Evolutionary conservation across 2,329 filamentous ascomycete genomes (phyloP).

Genomic region (Ophiostoma novo-ulmi): DNA sequence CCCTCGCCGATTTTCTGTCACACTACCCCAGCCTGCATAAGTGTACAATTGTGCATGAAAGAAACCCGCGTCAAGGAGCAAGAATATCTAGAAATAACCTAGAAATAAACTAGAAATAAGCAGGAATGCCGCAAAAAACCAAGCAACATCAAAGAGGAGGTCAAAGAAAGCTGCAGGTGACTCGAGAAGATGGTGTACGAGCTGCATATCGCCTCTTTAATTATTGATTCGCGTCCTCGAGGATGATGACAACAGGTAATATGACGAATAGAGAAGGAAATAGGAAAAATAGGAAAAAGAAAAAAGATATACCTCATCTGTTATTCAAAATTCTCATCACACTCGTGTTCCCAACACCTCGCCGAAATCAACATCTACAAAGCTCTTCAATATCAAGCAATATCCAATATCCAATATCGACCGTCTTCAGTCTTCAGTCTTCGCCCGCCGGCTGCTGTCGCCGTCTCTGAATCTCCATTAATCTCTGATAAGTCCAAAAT

Average conservation of each 20-base stretch:
- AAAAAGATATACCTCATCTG: neutral
- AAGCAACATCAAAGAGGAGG: neutral
- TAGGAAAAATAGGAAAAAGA: neutral
- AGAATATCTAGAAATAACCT: no score
- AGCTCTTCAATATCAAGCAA: neutral
- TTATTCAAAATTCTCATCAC: neutral
- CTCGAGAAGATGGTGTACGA: neutral
- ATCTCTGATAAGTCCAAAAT: neutral
- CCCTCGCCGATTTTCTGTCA: neutral
- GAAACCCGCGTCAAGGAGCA: neutral
- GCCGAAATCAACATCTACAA: neutral
- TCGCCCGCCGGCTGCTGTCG: neutral
- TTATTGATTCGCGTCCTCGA: neutral
- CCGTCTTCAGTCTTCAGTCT: neutral
- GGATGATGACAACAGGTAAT: neutral
- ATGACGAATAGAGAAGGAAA: neutral
- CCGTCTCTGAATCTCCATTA: neutral
- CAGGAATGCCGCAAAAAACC: neutral
- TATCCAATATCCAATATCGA: neutral
- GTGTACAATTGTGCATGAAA: conserved; percentile 11
- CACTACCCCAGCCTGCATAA: conserved; percentile 13
- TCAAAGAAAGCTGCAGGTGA: neutral
- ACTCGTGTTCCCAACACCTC: neutral
- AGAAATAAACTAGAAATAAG: neutral
- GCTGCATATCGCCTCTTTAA: conserved; percentile 4